Base-by-base conservation (phyloP, 306 rosid species). In the Prunus dulcis region DNA sequence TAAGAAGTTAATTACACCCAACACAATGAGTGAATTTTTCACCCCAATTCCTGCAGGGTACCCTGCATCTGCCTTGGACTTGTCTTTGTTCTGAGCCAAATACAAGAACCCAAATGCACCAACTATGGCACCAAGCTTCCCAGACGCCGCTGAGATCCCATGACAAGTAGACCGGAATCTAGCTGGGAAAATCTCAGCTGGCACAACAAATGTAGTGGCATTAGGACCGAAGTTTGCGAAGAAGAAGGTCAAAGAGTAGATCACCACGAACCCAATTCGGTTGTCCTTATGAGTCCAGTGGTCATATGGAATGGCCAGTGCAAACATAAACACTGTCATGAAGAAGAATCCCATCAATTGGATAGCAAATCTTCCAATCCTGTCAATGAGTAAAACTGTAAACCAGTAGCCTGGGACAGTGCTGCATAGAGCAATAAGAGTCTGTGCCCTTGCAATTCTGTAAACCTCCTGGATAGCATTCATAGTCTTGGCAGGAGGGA, bases 341-440 rank as follows among this genome's bases (percentile, higher is more conserved):
- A 92, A 92, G 88, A 88, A 92, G 85, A 92, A 92, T 0, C 97
- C 97, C 86, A 90, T 85, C 67, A 91, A 49, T 3, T 92, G 97
- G 66, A 92, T 89, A 0, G 86, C 13, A 75, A 92, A 92, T 49
- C 97, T 84, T 76, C 96, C 96, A 0, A 92, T 78, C 76, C 5
- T 88, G 80, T 92, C 96, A 61, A 92, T 90, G 8, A 92, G 49
- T 9, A 86, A 88, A 61, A 92, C 93, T 0, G 93, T 88, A 58
- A 88, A 88, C 97, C 97, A 90, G 46, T 92, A 90, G 12, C 96
- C 97, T 0, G 96, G 97, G 74, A 92, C 93, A n/a, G 96, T 87
- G 34, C 97, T 84, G 74, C 87, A 88, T 1, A 92, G 66, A 55
- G 97, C 97, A 71, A 92, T 88, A 12, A 92, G 86, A 0, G 97